Base-by-base conservation (phyloP, 2,329 filamentous ascomycete species). In the Hypocreales sp. region DNA sequence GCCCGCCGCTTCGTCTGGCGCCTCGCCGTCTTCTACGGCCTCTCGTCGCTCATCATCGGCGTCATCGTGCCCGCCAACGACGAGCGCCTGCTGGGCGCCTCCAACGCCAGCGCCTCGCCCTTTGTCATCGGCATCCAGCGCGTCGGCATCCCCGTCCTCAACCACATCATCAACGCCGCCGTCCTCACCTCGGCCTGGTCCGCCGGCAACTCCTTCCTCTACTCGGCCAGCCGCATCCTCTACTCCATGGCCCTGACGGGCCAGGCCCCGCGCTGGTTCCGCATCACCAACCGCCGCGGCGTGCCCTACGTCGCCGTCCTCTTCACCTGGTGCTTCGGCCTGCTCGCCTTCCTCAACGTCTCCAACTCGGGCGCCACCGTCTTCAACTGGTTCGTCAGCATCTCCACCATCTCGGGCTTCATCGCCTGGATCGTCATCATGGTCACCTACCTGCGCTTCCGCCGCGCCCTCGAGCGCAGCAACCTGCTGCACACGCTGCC, bases 301-400 rank as follows among this genome's bases (percentile, higher is more conserved):
- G 70, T 78, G 0, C 75, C 74, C 0, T 71, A 51, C 39, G 56
- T 52, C 8, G 63, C 58, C 3, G 64, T 72, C 2, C 45, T 69
- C 5, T 51, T 50, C 28, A 71, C 69, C 5, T 63, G 60, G 57
- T 47, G 63, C 1, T 62, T 81, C 40, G 72, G 72, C 15, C 58
- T 76, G 7, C 60, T 84, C 4, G 71, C 72, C 0, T 84, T 75
- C 55, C 66, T 84, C 45, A 79, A 78, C 46, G 63, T 72, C 24
- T 72, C 67, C 24, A 64, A 62, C 37, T 65, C 61, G 17, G 73
- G 73, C 14, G 61, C 68, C 19, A 57, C 60, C 3, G 77, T 79
- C 6, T 82, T 81, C 47, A 62, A 59, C 28, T 82, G 76, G 72
- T 78, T 82, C 45, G 64, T 72, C 39, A 79, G 77, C 46, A 63